Percentiles rank a stretch among this genome's conserved stretches.
These are phyloP conservation scores for Spizellomyces sp. DNA, from an alignment of 192 early-diverging fungal genomes.

Conservation along the genomic window DNA sequence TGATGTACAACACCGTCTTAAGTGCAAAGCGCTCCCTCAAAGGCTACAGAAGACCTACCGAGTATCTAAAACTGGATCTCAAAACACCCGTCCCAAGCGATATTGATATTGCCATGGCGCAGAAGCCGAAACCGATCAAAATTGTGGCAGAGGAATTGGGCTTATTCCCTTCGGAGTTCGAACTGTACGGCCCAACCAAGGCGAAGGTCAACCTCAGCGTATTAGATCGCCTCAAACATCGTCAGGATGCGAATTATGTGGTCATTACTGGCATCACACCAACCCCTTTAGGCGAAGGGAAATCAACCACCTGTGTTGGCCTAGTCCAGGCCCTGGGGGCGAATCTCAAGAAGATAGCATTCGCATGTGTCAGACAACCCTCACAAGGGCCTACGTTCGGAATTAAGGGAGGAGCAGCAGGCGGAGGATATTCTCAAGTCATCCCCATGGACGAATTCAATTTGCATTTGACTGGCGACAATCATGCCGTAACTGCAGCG, in stretches of 20 bases:
- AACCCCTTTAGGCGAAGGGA: conserved; percentile 98
- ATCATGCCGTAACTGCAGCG: conserved; percentile 96
- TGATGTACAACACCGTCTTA: conserved; percentile 85
- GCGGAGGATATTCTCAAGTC: conserved; percentile 98
- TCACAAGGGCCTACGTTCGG: conserved; percentile 99
- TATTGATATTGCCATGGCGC: conserved; percentile 90
- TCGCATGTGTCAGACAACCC: conserved; percentile 98
- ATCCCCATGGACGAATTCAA: conserved; percentile 99
- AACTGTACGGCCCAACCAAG: conserved; percentile 85
- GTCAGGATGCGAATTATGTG: conserved; percentile 85
- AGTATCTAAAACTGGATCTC: conserved; percentile 68
- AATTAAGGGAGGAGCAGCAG: conserved; percentile 98
- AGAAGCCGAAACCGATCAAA: conserved; percentile 83
- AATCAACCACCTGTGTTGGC: conserved; percentile 96
- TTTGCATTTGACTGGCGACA: conserved; percentile 97
- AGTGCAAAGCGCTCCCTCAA: conserved; percentile 75
- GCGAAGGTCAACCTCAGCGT: conserved; percentile 88
- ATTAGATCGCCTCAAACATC: conserved; percentile 78
- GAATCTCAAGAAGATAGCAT: conserved; percentile 80
- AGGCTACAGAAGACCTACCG: conserved; percentile 39
- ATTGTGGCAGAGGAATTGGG: conserved; percentile 84
- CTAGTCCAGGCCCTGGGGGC: conserved; percentile 95
- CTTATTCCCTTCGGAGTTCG: conserved; percentile 73
- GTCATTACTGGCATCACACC: conserved; percentile 98
- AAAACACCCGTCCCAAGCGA: conserved; percentile 87